These are phyloP conservation scores for Obelidium mucronatum DNA, from an alignment of 192 early-diverging fungal genomes.

Conservation along the genomic window DNA sequence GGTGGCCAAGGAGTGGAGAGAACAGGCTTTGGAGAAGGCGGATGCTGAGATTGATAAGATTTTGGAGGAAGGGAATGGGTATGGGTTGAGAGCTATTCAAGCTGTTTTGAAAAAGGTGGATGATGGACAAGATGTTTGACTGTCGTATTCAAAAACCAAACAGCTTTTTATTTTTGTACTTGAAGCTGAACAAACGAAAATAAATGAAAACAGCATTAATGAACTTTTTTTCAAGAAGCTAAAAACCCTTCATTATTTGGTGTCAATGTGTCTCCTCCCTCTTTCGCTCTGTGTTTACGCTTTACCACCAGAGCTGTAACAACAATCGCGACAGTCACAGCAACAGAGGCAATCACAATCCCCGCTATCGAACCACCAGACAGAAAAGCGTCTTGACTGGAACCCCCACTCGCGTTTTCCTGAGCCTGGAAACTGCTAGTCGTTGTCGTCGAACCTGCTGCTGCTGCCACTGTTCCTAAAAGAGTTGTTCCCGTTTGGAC, in stretches of 20 bases:
- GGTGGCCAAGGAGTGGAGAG: slow-evolving; percentile 1
- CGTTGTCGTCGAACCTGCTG: neutral
- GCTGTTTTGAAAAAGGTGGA: slow-evolving; percentile 7
- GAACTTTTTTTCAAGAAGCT: neutral
- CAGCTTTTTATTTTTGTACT: too few relatives aligned
- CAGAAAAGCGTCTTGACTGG: neutral
- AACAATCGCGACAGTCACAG: neutral
- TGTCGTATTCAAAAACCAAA: too few relatives aligned
- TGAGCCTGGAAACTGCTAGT: neutral
- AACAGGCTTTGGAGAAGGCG: neutral
- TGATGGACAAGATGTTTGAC: too few relatives aligned
- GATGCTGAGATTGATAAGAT: neutral
- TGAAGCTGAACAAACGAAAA: too few relatives aligned
- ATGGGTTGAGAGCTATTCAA: neutral
- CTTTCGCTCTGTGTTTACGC: neutral
- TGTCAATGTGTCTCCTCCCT: neutral
- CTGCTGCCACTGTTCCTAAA: neutral
- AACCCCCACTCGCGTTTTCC: neutral
- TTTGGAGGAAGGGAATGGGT: neutral
- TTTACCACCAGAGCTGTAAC: neutral
- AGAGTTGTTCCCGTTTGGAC: neutral
- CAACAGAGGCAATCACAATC: neutral
- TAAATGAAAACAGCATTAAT: too few relatives aligned
- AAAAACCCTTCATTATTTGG: neutral
- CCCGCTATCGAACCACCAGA: neutral